Percentiles rank a stretch among this genome's conserved stretches.
These are phyloP conservation scores for Leishmania amazonensis DNA, from an alignment of 208 protist species.

Conservation along the genomic window DNA sequence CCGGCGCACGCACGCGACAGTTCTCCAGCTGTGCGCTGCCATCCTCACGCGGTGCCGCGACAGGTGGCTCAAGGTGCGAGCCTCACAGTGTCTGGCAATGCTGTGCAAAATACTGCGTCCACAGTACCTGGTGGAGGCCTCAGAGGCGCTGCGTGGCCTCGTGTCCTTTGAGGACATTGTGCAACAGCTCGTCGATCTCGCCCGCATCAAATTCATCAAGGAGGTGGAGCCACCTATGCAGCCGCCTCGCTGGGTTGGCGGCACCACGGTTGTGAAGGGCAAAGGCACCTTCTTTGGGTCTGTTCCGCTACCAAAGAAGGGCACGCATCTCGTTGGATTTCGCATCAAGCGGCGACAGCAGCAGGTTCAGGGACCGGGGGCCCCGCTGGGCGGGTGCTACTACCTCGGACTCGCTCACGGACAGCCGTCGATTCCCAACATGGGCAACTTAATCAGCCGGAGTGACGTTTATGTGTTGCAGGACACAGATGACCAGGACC, in stretches of 20 bases:
- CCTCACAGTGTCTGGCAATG: conserved; percentile 60
- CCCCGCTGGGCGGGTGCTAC: conserved; percentile 87
- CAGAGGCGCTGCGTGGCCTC: conserved; percentile 35
- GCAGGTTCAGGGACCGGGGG: conserved; percentile 61
- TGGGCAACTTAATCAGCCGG: conserved; percentile 71
- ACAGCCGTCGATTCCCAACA: conserved; percentile 63
- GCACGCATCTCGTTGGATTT: conserved; percentile 83
- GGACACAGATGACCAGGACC: conserved; percentile 88
- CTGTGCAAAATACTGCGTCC: conserved; percentile 56
- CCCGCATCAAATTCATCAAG: conserved; percentile 44
- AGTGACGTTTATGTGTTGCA: conserved; percentile 87
- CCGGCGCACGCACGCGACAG: conserved; percentile 52
- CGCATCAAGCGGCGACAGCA: conserved; percentile 71
- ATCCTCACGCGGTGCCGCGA: conserved; percentile 62
- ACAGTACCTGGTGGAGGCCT: conserved; percentile 56
- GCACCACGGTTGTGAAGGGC: conserved; percentile 56
- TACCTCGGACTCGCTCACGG: conserved; percentile 86
- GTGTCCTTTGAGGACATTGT: conserved; percentile 56
- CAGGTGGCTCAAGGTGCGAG: conserved; percentile 69
- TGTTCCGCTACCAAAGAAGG: conserved; percentile 59
- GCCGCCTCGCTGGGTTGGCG: conserved; percentile 62
- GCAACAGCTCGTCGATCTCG: conserved; percentile 63
- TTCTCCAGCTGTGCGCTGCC: conserved; percentile 76
- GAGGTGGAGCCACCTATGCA: conserved; percentile 35
- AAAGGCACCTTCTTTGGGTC: conserved; percentile 81